These are phyloP conservation scores for Tuber borchii DNA, from an alignment of 495 filamentous ascomycete species.

Conservation along the genomic window DNA sequence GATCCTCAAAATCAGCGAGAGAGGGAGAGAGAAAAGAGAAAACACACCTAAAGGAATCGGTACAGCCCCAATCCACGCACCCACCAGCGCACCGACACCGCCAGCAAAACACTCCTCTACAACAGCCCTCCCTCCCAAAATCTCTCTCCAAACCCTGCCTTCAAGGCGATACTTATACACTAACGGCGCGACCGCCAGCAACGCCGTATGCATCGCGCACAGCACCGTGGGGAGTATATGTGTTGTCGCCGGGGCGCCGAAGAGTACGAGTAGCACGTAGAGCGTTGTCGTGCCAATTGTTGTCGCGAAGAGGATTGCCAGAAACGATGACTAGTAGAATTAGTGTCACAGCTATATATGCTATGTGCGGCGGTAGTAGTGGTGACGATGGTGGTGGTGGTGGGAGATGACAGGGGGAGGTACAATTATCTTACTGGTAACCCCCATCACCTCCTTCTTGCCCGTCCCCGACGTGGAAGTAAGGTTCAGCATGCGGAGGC, in stretches of 20 bases:
- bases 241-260: conserved; percentile 84
- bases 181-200: conserved; percentile 66
- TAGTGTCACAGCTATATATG: conserved; percentile 14
- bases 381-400: conserved; percentile 41
- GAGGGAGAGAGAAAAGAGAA: neutral
- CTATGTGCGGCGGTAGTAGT: conserved; percentile 7
- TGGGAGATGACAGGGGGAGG: neutral
- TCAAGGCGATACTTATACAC: conserved; percentile 83
- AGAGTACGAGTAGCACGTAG: conserved; percentile 67
- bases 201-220: conserved; percentile 69
- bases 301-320: conserved; percentile 51
- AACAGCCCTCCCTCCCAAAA: conserved; percentile 52
- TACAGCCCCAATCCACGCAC: conserved; percentile 72
- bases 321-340: conserved; percentile 54
- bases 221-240: conserved; percentile 72
- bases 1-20: neutral
- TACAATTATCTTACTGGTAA: conserved; percentile 46
- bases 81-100: conserved; percentile 55
- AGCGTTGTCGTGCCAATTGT: conserved; percentile 48
- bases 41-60: conserved; percentile 74
- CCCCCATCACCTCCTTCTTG: conserved; percentile 43
- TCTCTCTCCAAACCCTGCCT: conserved; percentile 62
- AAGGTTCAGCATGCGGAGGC: conserved; percentile 58
- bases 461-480: conserved; percentile 42
- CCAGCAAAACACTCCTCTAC: conserved; percentile 66